Evolutionary conservation across 495 filamentous ascomycete species (phyloP).

Genomic region (Cladorrhinum samala): DNA sequence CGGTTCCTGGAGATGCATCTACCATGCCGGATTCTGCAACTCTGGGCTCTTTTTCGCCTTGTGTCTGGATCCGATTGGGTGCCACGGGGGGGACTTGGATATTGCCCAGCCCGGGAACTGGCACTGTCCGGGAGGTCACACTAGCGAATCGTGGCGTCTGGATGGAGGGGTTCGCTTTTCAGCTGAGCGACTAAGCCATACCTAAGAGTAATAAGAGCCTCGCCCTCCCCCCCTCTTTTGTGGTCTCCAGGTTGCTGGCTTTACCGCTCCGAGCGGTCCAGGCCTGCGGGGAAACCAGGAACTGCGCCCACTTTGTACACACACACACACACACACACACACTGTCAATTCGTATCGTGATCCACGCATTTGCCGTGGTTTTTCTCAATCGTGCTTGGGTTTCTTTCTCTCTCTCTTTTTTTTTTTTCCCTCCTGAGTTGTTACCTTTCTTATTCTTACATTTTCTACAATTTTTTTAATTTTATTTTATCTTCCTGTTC

Average conservation of each 20-base stretch:
- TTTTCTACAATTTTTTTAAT: too few species aligned
- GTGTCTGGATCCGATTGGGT: slow-evolving; percentile 5
- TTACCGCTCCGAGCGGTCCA: not conserved
- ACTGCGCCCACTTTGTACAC: too few species aligned
- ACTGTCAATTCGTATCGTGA: too few species aligned
- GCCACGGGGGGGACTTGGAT: not conserved
- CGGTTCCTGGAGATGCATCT: not conserved
- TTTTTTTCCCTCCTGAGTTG: too few species aligned
- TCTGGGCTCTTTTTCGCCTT: not conserved
- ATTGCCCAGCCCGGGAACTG: not conserved
- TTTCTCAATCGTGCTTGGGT: too few species aligned
- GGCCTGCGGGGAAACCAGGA: too few species aligned
- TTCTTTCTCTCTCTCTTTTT: too few species aligned
- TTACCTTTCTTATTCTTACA: too few species aligned
- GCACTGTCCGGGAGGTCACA: not conserved
- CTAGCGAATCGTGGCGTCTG: not conserved
- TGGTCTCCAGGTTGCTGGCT: not conserved
- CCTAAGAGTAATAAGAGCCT: too few species aligned
- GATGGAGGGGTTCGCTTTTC: not conserved
- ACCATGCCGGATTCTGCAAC: slow-evolving; percentile 1
- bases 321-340: too few species aligned
- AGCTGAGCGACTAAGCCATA: not conserved
- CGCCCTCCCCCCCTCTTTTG: not conserved
- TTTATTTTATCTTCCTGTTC: too few species aligned
- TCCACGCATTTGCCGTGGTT: too few species aligned